Base-by-base conservation (phyloP, 2,329 filamentous ascomycete species). In the Taxawa tesnikishii region DNA sequence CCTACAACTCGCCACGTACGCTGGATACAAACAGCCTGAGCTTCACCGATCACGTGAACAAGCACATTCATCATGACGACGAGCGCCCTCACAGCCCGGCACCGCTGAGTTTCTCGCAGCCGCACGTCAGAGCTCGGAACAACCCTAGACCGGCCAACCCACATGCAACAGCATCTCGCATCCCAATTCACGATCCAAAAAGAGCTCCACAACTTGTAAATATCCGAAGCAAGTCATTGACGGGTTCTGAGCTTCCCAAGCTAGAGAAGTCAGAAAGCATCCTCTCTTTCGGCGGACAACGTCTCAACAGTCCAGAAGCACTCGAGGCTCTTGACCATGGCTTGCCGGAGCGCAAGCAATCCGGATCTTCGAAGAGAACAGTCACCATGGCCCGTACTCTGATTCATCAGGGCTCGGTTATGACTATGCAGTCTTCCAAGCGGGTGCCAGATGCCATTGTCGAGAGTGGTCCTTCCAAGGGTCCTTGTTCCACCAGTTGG, bases 51-150 rank as follows among this genome's bases (percentile, higher is more conserved):
- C n/a, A 27, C 7, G 6, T 27, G n/a, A 27, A 11, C 6, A 11
- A 27, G n/a, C n/a, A 27, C 6, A 6, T 14, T 27, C 7, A 11
- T 7, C 8, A 24, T 15, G 28, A 24, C 15, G 32, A 44, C 5
- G 37, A 38, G 14, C 38, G 41, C 12, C 33, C 37, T 23, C 43
- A 41, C 32, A 42, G 40, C 16, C 43, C 38, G 5, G 44, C 46
- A 9, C 44, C 46, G 2, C 39, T 39, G 13, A 49, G 43, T 31
- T 51, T 51, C 34, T 50, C 46, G 2, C 42, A 40, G 18, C 46
- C 38, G 4, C 18, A 16, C 26, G 29, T 12, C 32, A 11, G 17
- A 37, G 16, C 18, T 18, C 9, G 21, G 19, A 32, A 15, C 17
- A 24, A 12, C 28, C 27, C 29, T 26, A 25, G 19, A 28, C 23